Conservation (phyloP, 352 stramenopile species). For the Globisporangium rhizosaccharum region DNA sequence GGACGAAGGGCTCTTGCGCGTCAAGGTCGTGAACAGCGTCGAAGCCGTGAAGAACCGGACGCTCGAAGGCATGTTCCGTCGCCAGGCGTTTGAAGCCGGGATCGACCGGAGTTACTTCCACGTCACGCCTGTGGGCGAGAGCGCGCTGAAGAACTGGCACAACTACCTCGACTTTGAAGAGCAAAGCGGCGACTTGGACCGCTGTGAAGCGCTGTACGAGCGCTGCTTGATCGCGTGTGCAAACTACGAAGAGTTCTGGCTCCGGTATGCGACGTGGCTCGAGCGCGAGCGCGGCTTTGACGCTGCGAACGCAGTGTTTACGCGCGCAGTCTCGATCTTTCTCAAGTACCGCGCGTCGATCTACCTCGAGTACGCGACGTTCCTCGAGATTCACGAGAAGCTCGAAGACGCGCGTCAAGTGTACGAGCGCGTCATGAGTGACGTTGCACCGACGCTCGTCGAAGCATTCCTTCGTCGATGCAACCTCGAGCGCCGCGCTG, state of each 20-base stretch:
- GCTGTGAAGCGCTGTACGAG: slow-evolving; percentile 70
- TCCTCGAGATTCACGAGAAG: slow-evolving; percentile 60
- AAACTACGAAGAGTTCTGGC: slow-evolving; percentile 81
- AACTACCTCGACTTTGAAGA: slow-evolving; percentile 80
- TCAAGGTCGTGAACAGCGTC: slow-evolving; percentile 79
- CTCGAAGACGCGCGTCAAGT: slow-evolving; percentile 36
- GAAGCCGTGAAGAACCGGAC: slow-evolving; percentile 70
- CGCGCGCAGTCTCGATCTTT: slow-evolving; percentile 57
- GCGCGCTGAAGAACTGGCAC: slow-evolving; percentile 76
- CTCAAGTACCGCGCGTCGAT: slow-evolving; percentile 70
- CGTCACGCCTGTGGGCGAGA: slow-evolving; percentile 60
- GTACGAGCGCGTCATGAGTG: slow-evolving; percentile 51
- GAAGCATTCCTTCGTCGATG: slow-evolving; percentile 61
- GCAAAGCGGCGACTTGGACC: slow-evolving; percentile 30
- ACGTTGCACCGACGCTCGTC: slow-evolving; percentile 52
- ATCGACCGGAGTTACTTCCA: slow-evolving; percentile 84
- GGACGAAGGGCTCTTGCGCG: slow-evolving; percentile 73
- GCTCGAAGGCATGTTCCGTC: slow-evolving; percentile 48
- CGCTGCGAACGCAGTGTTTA: slow-evolving; percentile 55
- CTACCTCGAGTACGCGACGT: slow-evolving; percentile 68
- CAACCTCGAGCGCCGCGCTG: slow-evolving; percentile 66
- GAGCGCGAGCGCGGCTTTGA: slow-evolving; percentile 52
- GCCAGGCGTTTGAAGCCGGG: slow-evolving; percentile 63
- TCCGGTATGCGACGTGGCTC: slow-evolving; percentile 63
- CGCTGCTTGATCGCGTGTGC: slow-evolving; percentile 77